Evolutionary conservation across 2,329 filamentous ascomycete species (phyloP).

Genomic region (Orbilia ellipsospora): DNA sequence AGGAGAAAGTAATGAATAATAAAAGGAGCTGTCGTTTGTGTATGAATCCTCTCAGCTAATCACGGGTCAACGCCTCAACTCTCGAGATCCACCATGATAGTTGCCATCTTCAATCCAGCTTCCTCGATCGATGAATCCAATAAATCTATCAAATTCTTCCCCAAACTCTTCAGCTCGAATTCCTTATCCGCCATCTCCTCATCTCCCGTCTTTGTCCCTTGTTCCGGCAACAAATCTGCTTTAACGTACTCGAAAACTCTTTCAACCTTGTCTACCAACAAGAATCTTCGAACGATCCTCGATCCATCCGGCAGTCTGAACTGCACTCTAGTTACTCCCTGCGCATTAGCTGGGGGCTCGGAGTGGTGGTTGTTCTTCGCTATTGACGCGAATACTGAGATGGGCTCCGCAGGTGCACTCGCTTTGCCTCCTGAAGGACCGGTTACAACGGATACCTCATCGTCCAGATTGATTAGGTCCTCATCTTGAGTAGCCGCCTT

Average conservation of each 20-base stretch:
- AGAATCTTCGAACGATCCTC: conserved; percentile 87
- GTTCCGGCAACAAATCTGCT: conserved; percentile 73
- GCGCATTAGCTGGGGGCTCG: conserved; percentile 78
- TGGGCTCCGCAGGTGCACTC: conserved; percentile 60
- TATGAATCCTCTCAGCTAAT: not conserved
- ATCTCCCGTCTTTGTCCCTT: conserved; percentile 78
- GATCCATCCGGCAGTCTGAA: conserved; percentile 83
- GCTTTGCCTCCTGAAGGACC: conserved; percentile 55
- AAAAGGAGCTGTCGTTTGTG: not conserved
- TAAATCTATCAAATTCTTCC: conserved; percentile 81
- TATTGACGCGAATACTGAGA: conserved; percentile 74
- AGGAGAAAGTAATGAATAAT: not conserved
- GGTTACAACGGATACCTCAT: conserved; percentile 47
- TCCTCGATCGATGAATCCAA: conserved; percentile 80
- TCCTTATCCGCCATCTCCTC: conserved; percentile 61
- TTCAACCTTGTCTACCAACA: conserved; percentile 77
- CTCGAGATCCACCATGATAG: conserved; percentile 92
- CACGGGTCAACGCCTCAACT: conserved; percentile 65
- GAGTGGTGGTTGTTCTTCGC: conserved; percentile 77
- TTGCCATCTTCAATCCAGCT: conserved; percentile 88
- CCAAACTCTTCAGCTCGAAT: conserved; percentile 91
- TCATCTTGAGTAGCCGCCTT: conserved; percentile 68
- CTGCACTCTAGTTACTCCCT: conserved; percentile 85
- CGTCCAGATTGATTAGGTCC: conserved; percentile 63
- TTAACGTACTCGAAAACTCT: conserved; percentile 98